phyloP scores from a whole-genome alignment of 2,329 filamentous ascomycete species.

The Coniochaeta sp. region DNA sequence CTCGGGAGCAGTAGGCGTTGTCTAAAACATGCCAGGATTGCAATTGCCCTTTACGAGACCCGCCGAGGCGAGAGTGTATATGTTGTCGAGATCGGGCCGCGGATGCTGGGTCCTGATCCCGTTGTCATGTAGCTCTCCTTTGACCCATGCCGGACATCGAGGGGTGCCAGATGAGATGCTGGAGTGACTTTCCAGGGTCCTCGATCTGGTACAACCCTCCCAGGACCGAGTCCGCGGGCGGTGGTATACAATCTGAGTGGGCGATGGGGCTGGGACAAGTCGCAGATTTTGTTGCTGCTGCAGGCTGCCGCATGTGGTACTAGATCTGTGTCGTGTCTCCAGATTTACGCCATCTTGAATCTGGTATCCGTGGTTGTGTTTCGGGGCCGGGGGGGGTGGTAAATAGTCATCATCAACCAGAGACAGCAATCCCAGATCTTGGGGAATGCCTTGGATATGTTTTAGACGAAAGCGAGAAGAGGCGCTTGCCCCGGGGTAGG shows the following conservation, averaged over 20 bases:
- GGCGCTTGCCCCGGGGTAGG: background rate
- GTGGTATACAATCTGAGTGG: background rate
- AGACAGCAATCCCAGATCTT: background rate
- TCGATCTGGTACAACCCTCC: conserved; percentile 3
- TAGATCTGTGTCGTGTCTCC: conserved; percentile 5
- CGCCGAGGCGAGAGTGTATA: background rate
- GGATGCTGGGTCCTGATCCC: background rate
- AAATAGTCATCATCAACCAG: background rate
- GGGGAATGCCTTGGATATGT: background rate
- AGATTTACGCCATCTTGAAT: conserved; percentile 2
- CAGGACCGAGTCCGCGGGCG: background rate
- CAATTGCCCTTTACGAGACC: conserved; percentile 1
- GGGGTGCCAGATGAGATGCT: background rate
- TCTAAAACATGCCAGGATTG: conserved; percentile 1
- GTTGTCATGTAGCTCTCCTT: background rate
- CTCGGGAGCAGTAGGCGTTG: conserved; percentile 1
- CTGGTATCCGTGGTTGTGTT: conserved; percentile 1
- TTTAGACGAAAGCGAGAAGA: background rate
- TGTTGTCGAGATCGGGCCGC: background rate
- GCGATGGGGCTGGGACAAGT: conserved; percentile 4
- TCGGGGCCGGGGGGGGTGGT: background rate
- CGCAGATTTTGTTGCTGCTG: conserved; percentile 5
- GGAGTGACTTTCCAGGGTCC: background rate
- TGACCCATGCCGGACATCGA: background rate
- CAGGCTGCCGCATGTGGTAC: conserved; percentile 4